Conservation (phyloP, 768 basidiomycete genomes). For the Tremella fuciformis region DNA sequence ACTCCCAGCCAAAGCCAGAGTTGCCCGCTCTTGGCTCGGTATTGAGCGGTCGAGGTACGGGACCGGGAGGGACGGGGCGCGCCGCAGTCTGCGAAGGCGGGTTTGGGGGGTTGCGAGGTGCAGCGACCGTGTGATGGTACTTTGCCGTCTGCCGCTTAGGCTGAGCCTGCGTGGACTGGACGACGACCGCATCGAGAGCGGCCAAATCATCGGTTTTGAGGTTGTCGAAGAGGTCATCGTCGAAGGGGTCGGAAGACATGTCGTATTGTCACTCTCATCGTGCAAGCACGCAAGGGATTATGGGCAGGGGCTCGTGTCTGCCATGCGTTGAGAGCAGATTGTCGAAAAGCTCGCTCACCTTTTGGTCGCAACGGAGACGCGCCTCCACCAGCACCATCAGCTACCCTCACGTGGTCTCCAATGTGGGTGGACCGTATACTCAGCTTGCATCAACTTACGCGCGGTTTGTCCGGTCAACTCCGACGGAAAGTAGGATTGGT, state of each 20-base stretch:
- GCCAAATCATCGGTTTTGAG: conserved; percentile 19
- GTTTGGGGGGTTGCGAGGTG: conserved; percentile 13
- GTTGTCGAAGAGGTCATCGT: conserved; percentile 38
- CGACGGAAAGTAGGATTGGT: too few relatives aligned
- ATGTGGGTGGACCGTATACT: too few relatives aligned
- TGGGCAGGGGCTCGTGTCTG: too few relatives aligned
- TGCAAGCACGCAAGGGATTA: too few relatives aligned
- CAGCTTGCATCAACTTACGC: too few relatives aligned
- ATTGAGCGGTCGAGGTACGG: conserved; percentile 36
- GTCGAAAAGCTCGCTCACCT: too few relatives aligned
- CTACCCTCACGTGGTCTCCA: too few relatives aligned
- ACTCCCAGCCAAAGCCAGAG: conserved; percentile 40
- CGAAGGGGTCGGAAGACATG: conserved; percentile 31
- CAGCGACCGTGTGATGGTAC: conserved; percentile 34
- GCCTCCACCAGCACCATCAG: too few relatives aligned
- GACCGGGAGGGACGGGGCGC: conserved; percentile 5
- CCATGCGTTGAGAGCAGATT: too few relatives aligned
- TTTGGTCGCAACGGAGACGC: too few relatives aligned
- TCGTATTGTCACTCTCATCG: background rate
- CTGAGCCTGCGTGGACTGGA: conserved; percentile 21
- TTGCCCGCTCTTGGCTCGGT: conserved; percentile 27
- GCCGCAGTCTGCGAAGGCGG: conserved; percentile 11
- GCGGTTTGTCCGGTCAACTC: too few relatives aligned
- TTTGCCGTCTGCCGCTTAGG: conserved; percentile 12
- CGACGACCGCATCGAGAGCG: conserved; percentile 25